Evolutionary conservation across 768 basidiomycete species (phyloP), one percentile per base, ranked within the genome.

Genomic region (Exidia glandulosa): DNA sequence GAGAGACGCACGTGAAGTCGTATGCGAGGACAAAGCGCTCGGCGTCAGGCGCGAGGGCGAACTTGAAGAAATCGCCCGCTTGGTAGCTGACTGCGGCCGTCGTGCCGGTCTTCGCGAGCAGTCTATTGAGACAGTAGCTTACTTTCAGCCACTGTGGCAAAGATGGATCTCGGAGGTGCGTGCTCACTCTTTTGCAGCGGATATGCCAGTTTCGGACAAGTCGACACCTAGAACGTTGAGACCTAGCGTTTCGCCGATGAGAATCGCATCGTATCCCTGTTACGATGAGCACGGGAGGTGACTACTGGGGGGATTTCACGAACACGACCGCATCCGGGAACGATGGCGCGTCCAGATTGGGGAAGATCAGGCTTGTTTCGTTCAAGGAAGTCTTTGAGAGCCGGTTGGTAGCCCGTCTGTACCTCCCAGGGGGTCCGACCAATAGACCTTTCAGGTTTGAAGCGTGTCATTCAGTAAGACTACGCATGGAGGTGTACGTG

Each of bases 391-490:
- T 83, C 80, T 29, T 67, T 70, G 59, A 87, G 71, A 1, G 84
- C 76, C 5, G 81, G 84, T 63, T 87, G 85, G 3, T 74, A 65
- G n/a, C 5, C 72, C 68, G 2, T 83, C 79, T 5, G 67, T 66
- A 63, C 56, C 34, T 87, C 86, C 86, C 87, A 88, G 1, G 87
- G 86, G 0, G 83, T 86, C n/a, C n/a, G n/a, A n/a, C n/a, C n/a
- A n/a, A n/a, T 1, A 81, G 59, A 0, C 74, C 72, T 0, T 69
- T 63, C 65, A 79, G 71, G 82, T 83, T 81, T 62, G 33, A 58
- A 31, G 54, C 27, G 25, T 14, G 23, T 36, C 29, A 27, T 30
- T 30, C 33, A 0, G 30, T 25, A 32, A 25, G 32, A 45, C 19
- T n/a, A 23, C 19, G 23, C 34, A 45, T 23, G 19, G 6, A 19